Evolutionary conservation across 75 land plant genomes (phyloP).

Genomic region (Isoetes taiwanensis): DNA sequence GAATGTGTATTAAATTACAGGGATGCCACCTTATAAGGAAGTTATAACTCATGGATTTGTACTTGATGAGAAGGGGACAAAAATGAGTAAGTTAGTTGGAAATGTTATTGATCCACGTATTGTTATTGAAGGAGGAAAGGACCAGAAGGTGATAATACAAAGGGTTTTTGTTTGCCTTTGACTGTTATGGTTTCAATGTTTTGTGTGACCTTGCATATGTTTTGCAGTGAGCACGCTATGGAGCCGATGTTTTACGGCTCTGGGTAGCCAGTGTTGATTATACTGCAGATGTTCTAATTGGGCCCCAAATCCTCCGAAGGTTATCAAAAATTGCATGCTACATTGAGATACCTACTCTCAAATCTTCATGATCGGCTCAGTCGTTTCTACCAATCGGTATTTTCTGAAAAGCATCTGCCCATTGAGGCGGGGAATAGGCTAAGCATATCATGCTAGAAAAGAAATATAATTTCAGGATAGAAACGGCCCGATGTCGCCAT

Average conservation of each 20-base stretch:
- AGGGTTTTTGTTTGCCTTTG: too few relatives aligned
- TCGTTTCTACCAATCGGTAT: too few relatives aligned
- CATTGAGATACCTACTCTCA: conserved; percentile 3
- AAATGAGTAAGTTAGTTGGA: conserved; percentile 97
- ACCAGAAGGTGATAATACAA: conserved; percentile 40
- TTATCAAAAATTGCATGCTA: neutral
- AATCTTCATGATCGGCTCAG: conserved; percentile 8
- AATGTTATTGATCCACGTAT: conserved; percentile 82
- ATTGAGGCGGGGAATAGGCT: too few relatives aligned
- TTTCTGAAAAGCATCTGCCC: too few relatives aligned
- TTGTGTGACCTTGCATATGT: too few relatives aligned
- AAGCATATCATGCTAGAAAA: too few relatives aligned
- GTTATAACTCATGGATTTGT: conserved; percentile 99
- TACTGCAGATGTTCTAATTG: neutral
- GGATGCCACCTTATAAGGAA: conserved; percentile 71
- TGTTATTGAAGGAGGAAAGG: conserved; percentile 83
- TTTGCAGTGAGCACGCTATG: too few relatives aligned
- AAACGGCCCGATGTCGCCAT: too few relatives aligned
- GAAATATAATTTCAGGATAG: too few relatives aligned
- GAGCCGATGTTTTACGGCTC: conserved; percentile 3
- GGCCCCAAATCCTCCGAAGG: neutral
- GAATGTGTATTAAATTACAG: too few relatives aligned
- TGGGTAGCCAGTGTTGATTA: conserved; percentile 3
- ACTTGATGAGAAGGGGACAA: conserved; percentile 79
- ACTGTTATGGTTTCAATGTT: too few relatives aligned